Evolutionary conservation across 2,329 filamentous ascomycete genomes (phyloP).

Genomic region (Chrysoporthe puriensis): DNA sequence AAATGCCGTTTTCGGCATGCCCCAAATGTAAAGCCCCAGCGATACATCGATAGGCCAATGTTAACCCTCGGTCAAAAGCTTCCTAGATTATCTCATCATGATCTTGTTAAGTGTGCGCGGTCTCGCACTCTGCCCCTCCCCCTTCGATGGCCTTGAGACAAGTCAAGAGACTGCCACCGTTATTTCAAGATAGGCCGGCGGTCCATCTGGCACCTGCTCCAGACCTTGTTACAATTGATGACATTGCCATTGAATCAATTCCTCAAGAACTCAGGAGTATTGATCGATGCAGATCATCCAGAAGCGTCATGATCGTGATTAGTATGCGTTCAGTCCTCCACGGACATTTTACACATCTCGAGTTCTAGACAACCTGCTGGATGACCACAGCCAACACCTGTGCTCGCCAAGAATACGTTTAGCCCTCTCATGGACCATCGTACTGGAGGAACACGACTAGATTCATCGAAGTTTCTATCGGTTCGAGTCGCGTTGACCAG

Average conservation of each 20-base stretch:
- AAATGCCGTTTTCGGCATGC: conserved; percentile 18
- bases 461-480: neutral
- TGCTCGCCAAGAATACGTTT: neutral
- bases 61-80: neutral
- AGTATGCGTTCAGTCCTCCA: neutral
- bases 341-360: neutral
- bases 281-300: neutral
- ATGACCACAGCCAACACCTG: conserved; percentile 7
- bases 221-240: neutral
- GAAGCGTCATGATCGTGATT: neutral
- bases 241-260: neutral
- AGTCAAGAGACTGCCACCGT: neutral
- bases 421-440: neutral
- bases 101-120: neutral
- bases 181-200: conserved; percentile 15
- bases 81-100: neutral
- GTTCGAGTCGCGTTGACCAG: neutral
- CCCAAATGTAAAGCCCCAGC: too few relatives aligned
- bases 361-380: conserved; percentile 1
- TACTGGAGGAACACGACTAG: neutral
- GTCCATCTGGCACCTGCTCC: conserved; percentile 10
- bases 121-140: neutral
- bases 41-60: conserved; percentile 10
- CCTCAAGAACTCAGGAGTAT: neutral
- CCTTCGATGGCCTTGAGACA: neutral